Conservation (phyloP, 2,329 filamentous ascomycete species). For the Fonsecaea pedrosoi region DNA sequence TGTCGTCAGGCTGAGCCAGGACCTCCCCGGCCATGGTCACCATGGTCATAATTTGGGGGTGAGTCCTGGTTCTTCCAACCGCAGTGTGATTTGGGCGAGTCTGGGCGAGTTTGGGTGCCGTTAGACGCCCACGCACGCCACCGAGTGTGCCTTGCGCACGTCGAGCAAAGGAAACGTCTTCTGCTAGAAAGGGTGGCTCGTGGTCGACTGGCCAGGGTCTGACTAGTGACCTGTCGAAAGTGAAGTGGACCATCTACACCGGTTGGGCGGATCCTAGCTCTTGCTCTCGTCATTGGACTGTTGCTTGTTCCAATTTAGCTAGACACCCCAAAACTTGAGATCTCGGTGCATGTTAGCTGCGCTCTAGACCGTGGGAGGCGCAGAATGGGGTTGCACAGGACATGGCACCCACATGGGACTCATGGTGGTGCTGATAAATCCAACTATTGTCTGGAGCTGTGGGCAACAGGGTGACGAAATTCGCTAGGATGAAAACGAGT, state of each 20-base stretch:
- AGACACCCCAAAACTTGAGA: background rate
- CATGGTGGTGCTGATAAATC: background rate
- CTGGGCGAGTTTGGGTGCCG: background rate
- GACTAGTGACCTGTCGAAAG: background rate
- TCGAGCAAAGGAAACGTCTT: background rate
- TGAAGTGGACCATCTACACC: background rate
- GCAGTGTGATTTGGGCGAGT: background rate
- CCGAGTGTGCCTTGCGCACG: conserved; percentile 1
- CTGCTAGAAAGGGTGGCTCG: background rate
- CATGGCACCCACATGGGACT: background rate
- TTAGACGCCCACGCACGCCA: background rate
- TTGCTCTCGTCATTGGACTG: background rate
- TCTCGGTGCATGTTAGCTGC: background rate
- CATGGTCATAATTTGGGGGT: background rate
- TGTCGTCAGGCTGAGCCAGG: conserved; percentile 4
- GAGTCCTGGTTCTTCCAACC: background rate
- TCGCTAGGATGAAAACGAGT: too few relatives aligned
- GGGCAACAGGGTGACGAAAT: too few relatives aligned
- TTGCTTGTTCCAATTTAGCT: background rate
- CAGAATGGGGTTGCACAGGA: background rate
- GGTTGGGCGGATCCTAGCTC: background rate
- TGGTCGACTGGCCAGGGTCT: background rate
- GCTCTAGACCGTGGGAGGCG: background rate
- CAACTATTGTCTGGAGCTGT: background rate
- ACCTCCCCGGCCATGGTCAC: background rate